Evolutionary conservation across 139 green algal species (phyloP).

Genomic region (Pleodorina starrii): DNA sequence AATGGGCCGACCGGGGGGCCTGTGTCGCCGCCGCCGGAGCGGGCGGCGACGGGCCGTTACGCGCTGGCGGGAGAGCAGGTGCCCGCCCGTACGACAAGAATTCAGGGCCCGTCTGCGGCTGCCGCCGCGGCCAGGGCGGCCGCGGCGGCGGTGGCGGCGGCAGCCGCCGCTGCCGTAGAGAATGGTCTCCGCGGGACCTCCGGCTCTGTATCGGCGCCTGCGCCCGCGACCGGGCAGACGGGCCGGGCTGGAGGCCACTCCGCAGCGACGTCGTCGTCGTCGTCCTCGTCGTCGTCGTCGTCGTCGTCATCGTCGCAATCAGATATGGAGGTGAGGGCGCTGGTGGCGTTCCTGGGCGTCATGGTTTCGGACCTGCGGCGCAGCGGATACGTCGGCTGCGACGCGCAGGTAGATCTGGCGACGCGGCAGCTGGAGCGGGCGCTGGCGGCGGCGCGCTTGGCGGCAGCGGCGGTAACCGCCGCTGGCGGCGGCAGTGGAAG

Average conservation of each 20-base stretch:
- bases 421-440: neutral
- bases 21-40: neutral
- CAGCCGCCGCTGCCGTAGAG: neutral
- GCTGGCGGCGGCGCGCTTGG: neutral
- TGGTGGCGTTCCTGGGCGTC: neutral
- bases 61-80: constrained; percentile 10
- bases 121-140: neutral
- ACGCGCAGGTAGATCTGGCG: neutral
- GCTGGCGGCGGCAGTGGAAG: neutral
- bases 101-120: neutral
- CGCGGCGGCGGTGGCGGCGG: neutral
- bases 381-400: constrained; percentile 25
- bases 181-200: too few species aligned
- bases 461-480: neutral
- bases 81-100: neutral
- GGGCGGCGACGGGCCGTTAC: neutral
- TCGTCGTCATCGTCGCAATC: too few species aligned
- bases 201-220: neutral
- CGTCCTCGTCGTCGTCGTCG: too few species aligned
- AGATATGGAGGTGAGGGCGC: neutral
- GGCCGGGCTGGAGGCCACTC: neutral
- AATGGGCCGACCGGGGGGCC: neutral
- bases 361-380: constrained; percentile 30
- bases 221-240: neutral
- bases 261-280: too few species aligned